Evolutionary conservation across 2,329 filamentous ascomycete species (phyloP).

Genomic region (Fusarium irregulare): DNA sequence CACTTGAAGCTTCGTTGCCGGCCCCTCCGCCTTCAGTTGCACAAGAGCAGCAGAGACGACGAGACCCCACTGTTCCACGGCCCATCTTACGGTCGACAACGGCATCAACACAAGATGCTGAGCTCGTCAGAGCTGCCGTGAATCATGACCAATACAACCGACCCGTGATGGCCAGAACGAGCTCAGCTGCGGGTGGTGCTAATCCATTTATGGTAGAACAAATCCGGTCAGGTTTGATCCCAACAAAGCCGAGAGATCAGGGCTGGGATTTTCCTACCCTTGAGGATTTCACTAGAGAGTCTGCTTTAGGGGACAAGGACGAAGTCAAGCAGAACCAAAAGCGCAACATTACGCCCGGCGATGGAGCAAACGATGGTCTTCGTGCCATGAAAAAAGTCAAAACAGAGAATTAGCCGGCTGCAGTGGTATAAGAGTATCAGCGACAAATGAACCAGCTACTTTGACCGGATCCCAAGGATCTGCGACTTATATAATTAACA

Average conservation of each 20-base stretch:
- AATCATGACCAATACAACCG: conserved; percentile 44
- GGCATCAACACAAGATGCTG: conserved; percentile 20
- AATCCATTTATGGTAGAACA: conserved; percentile 44
- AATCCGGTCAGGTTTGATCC: conserved; percentile 45
- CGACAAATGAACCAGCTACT: not conserved
- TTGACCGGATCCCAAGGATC: conserved; percentile 25
- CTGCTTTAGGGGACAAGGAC: conserved; percentile 4
- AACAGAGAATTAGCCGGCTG: conserved; percentile 4
- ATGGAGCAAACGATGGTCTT: not conserved
- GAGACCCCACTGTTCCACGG: conserved; percentile 46
- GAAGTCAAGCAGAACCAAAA: not conserved
- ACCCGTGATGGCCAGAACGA: conserved; percentile 28
- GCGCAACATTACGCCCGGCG: not conserved
- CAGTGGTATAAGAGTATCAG: not conserved
- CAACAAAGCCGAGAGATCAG: not conserved
- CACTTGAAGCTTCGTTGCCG: conserved; percentile 32
- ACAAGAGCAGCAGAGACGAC: conserved; percentile 52
- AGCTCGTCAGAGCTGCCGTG: not conserved
- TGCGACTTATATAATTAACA: not conserved
- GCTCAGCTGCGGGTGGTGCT: not conserved
- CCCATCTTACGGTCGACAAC: conserved; percentile 51
- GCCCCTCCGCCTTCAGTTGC: conserved; percentile 48
- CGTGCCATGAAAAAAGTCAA: conserved; percentile 30
- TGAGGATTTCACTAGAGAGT: conserved; percentile 43
- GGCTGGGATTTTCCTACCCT: conserved; percentile 41